Conservation (phyloP, 257 asterid species). For the Nicotiana tomentosiformis region DNA sequence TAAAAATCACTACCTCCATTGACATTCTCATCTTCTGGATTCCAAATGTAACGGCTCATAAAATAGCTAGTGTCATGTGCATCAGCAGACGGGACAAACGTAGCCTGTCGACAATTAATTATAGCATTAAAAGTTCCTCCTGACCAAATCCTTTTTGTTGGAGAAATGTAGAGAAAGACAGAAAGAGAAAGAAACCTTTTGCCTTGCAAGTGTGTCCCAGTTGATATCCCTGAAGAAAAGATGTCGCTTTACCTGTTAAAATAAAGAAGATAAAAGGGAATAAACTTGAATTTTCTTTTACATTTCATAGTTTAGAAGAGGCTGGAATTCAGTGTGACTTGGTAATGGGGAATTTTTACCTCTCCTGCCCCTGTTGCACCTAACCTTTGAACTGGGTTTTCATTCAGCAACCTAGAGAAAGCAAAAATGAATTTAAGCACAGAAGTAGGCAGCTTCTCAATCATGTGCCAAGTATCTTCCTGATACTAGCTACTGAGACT, state of each 20-base stretch:
- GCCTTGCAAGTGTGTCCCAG: conserved; percentile 90
- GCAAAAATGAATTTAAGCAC: conserved; percentile 15
- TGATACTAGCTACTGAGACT: neutral
- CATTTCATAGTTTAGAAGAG: neutral
- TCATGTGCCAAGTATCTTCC: neutral
- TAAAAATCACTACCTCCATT: conserved; percentile 77
- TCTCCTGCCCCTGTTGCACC: conserved; percentile 89
- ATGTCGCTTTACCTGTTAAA: conserved; percentile 70
- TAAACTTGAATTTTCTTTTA: neutral
- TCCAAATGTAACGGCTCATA: conserved; percentile 97
- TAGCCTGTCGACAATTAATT: conserved; percentile 52
- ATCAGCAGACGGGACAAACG: conserved; percentile 83
- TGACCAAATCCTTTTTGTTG: neutral
- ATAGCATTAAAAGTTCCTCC: conserved; percentile 4
- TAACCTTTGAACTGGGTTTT: conserved; percentile 83
- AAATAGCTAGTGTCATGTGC: conserved; percentile 91
- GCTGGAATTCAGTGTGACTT: neutral
- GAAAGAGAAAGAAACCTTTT: conserved; percentile 54
- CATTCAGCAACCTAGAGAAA: conserved; percentile 63
- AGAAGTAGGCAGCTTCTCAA: neutral
- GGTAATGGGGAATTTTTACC: conserved; percentile 32
- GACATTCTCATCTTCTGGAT: conserved; percentile 70
- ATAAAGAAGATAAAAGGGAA: conserved; percentile 10
- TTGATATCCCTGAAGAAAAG: conserved; percentile 67
- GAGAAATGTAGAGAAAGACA: neutral